Base-by-base conservation (phyloP, 1,284 basidiomycete genomes). In the Apiotrichum sp. region DNA sequence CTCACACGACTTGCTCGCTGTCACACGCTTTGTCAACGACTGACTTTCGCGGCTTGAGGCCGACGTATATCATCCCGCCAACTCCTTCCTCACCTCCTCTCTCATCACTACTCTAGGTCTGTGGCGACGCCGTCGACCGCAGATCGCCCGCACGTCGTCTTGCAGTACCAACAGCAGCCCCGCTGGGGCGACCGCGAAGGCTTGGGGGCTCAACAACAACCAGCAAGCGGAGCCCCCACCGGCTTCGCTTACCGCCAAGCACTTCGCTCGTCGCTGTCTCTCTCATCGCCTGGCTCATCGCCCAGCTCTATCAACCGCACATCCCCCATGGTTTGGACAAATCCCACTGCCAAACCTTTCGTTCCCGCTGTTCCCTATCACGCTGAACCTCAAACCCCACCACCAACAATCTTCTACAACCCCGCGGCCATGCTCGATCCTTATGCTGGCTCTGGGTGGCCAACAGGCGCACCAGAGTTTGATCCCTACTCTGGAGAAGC, bases 161-260 rank as follows among this genome's bases (percentile, higher is more conserved):
- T 61, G 59, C 59, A 61, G 46, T 49, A 42, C 35, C 56, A 49
- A 50, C 48, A 55, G 11, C 59, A 43, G 53, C 56, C 59, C 56
- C 59, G 56, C 39, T 61, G 59, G 59, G 59, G 59, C 59, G 38
- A 38, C 11, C 49, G 49, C 55, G 46, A 53, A 48, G 47, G 54
- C 51, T 34, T 46, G 54, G 59, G 53, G 54, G 56, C 36, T 33
- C 47, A 50, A 35, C 56, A 53, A 35, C 56, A 55, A 22, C 53
- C 31, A 47, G 40, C 34, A 38, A 36, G 35, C 49, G 48, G 5
- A 31, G 31, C 13, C 36, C 36, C 36, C 36, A 7, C 36, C 13
- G 36, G 36, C 47, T n/a, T n/a, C 41, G n/a, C 36, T 45, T n/a
- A 10, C 22, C 39, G n/a, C 47, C 39, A 52, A 10, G 50, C 50